Conservation (phyloP, 1,284 basidiomycete genomes). For the Lignosus rhinocerotis region DNA sequence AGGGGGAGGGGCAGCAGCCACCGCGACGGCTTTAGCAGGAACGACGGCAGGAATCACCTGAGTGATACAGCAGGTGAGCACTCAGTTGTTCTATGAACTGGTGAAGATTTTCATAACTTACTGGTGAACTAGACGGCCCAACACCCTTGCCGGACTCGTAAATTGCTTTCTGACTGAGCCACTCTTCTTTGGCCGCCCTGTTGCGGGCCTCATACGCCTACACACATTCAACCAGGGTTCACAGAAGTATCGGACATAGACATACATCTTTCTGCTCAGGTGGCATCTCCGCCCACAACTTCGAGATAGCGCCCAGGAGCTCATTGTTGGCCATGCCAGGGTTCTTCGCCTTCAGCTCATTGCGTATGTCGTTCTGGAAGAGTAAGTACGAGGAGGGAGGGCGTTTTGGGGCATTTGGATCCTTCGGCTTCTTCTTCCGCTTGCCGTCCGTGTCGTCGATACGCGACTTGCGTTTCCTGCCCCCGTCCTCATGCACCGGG, state of each 20-base stretch:
- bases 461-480: constrained; percentile 54
- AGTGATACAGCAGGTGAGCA: background rate
- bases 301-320: constrained; percentile 70
- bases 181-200: constrained; percentile 38
- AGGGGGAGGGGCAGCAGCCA: constrained; percentile 24
- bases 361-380: constrained; percentile 92
- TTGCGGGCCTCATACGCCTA: constrained; percentile 41
- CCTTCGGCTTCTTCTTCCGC: constrained; percentile 66
- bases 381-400: constrained; percentile 94
- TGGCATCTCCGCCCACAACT: constrained; percentile 72
- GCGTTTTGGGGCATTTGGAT: constrained; percentile 93
- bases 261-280: constrained; percentile 74
- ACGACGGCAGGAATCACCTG: background rate
- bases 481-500: constrained; percentile 27
- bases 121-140: constrained; percentile 12
- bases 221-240: background rate
- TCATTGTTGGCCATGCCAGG: constrained; percentile 73
- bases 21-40: background rate
- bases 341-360: constrained; percentile 64
- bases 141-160: constrained; percentile 30
- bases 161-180: constrained; percentile 34
- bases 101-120: constrained; percentile 1
- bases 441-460: constrained; percentile 47
- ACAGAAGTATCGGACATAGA: constrained; percentile 6
- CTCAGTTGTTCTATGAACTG: background rate